Evolutionary conservation across 2,329 filamentous ascomycete species (phyloP), one percentile per base, ranked within the genome.

Genomic region (Trichoderma afroharzianum): DNA sequence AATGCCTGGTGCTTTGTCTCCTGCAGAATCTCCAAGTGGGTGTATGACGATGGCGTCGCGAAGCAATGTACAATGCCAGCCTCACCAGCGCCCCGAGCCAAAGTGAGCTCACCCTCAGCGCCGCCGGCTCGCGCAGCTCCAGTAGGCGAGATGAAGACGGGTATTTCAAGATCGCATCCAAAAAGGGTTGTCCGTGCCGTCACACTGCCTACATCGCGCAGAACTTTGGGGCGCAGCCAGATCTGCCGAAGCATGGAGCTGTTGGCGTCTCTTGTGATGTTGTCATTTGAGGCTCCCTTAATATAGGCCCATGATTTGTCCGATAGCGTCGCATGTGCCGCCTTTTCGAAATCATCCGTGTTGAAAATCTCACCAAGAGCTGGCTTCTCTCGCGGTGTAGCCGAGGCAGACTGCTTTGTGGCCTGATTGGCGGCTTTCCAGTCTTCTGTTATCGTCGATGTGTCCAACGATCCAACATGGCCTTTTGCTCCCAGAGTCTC

Each of bases 261-360:
- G 7, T 69, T 69, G n/a, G 67, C 67, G 39, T 69, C 67, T 39
- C 67, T 39, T 24, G 67, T 62, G 11, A 69, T 62, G 39, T 69
- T 61, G 26, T 69, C 67, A 36, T 69, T 69, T 1, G 67, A 69
- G 21, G 57, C 67, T 21, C 67, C 67, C 1, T 53, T 53, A 21
- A 69, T 69, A 15, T 69, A 69, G 2, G n/a, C 67, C 67, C 67
- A 69, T 9, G 67, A 69, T 14, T 69, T 69, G 8, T 53, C 57
- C 8, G 67, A 61, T 24, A 69, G 18, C 9, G 57, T 36, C 11
- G 21, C 4, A 26, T 69, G 67, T 24, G 67, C 67, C 15, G 67
- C 67, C 28, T 53, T 69, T 69, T 69, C 67, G n/a, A 69, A 69
- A 21, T 69, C 67, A 1, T 69, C 67, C 67, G 62, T 61, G 28